phyloP scores from a whole-genome alignment of 1,284 basidiomycete species.

The Fomitopsis betulina region DNA sequence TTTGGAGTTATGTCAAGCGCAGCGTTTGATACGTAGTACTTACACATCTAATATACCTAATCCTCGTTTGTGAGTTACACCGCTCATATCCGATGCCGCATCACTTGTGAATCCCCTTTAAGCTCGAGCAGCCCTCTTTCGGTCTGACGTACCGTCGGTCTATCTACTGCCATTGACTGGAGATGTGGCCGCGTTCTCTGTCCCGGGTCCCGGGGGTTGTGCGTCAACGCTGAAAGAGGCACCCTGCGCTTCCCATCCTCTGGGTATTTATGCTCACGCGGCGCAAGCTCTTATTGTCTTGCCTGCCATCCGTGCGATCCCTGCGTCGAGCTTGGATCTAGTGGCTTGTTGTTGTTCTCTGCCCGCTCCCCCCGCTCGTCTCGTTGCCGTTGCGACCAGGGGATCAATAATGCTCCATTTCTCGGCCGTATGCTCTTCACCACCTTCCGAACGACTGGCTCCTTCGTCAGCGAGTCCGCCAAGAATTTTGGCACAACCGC shows the following conservation, averaged over 20 bases:
- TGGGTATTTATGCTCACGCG: conserved; percentile 7
- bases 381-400: conserved; percentile 1
- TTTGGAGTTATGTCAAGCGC: conserved; percentile 92
- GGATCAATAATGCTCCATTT: neutral
- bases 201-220: conserved; percentile 2
- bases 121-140: conserved; percentile 9
- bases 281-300: conserved; percentile 5
- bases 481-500: too few relatives aligned
- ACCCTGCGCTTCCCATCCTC: conserved; percentile 1
- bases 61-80: conserved; percentile 23
- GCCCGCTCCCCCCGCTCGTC: neutral
- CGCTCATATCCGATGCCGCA: conserved; percentile 11
- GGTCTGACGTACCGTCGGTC: neutral
- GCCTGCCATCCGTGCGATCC: neutral
- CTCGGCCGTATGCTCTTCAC: neutral
- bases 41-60: conserved; percentile 26
- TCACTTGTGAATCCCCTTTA: conserved; percentile 16
- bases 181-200: neutral
- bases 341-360: neutral
- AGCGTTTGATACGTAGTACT: conserved; percentile 44
- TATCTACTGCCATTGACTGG: neutral
- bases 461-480: neutral
- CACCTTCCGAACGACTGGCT: neutral
- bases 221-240: neutral
- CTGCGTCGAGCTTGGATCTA: neutral